Evolutionary conservation across 2,329 filamentous ascomycete genomes (phyloP).

Genomic region (Fusarium multiceps): DNA sequence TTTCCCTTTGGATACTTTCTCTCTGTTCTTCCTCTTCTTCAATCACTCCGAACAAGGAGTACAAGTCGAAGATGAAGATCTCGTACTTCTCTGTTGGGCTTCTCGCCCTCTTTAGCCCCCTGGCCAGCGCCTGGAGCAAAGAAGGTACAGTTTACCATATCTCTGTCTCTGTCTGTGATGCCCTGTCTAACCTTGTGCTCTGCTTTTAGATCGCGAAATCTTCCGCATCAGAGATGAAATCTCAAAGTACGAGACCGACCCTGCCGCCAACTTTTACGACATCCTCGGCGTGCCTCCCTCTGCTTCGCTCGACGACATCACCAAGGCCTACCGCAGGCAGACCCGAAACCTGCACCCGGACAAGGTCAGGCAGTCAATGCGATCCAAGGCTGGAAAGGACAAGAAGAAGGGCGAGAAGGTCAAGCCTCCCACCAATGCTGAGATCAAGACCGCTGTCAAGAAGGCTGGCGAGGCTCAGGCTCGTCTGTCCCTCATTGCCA

Average conservation of each 20-base stretch:
- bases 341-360: constrained; percentile 88
- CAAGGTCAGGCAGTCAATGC: constrained; percentile 89
- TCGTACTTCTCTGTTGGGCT: constrained; percentile 75
- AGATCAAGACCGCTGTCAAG: constrained; percentile 84
- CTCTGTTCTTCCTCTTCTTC: constrained; percentile 12
- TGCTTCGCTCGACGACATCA: constrained; percentile 87
- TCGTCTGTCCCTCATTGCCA: constrained; percentile 83
- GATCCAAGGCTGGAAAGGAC: constrained; percentile 72
- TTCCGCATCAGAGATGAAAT: constrained; percentile 95
- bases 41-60: background rate
- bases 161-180: background rate
- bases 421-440: constrained; percentile 77
- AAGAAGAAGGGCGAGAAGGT: constrained; percentile 69
- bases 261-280: constrained; percentile 90
- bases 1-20: background rate
- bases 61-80: constrained; percentile 72
- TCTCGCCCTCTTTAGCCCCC: constrained; percentile 72
- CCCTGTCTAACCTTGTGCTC: constrained; percentile 16
- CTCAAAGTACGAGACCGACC: constrained; percentile 77
- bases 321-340: constrained; percentile 92
- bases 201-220: constrained; percentile 86
- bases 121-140: constrained; percentile 84
- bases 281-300: constrained; percentile 81
- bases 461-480: constrained; percentile 85
- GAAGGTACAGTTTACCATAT: constrained; percentile 69